A percentile compares a stretch with the other conserved stretches of the same genome.
Conservation (phyloP, 129 eudicot species). For the Logfia minima region DNA sequence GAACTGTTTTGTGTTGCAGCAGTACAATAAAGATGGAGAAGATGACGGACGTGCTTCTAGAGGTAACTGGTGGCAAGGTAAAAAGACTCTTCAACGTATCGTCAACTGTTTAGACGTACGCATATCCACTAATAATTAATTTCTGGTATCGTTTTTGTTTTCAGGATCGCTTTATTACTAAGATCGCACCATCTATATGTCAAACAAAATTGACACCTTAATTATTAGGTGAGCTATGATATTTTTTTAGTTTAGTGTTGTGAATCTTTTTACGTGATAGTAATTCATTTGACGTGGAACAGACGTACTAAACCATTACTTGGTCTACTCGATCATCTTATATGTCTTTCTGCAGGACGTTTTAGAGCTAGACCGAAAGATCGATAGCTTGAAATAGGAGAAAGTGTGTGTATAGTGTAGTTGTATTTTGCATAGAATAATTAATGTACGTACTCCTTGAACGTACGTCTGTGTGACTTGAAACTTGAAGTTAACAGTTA, state of each 20-base stretch:
- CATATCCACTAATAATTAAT: neutral
- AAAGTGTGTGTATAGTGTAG: neutral
- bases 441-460: neutral
- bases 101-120: neutral
- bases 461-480: slow-evolving; percentile 1
- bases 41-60: slow-evolving; percentile 80
- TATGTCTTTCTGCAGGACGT: slow-evolving; percentile 8
- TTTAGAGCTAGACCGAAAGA: slow-evolving; percentile 4
- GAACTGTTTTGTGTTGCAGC: slow-evolving; percentile 14
- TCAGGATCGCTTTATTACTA: slow-evolving; percentile 82
- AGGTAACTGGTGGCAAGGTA: slow-evolving; percentile 98
- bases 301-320: neutral
- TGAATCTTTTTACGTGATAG: neutral
- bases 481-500: neutral
- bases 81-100: neutral
- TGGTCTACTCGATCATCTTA: neutral
- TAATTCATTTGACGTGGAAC: neutral
- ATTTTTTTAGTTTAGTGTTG: neutral
- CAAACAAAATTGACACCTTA: neutral
- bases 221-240: slow-evolving; percentile 32
- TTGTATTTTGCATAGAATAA: slow-evolving; percentile 22
- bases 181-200: neutral
- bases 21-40: slow-evolving; percentile 61
- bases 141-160: slow-evolving; percentile 20
- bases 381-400: slow-evolving; percentile 6